Base-by-base conservation (phyloP, 1,284 basidiomycete species). In the Rhodotorula glutinis region DNA sequence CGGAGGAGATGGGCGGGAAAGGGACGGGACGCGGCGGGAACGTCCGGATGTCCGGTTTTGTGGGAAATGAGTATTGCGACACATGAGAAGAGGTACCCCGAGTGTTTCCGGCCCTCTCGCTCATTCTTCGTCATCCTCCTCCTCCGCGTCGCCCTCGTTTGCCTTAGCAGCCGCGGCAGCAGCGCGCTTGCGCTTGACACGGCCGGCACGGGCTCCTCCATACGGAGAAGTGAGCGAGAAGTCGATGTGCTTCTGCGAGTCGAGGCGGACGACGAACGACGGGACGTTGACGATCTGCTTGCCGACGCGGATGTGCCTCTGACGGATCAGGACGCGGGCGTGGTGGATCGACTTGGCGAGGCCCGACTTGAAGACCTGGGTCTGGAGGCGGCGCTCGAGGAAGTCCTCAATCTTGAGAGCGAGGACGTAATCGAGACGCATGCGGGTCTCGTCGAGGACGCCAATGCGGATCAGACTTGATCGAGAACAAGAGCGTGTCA, bases 251-350 rank as follows among this genome's bases (percentile, higher is more conserved):
- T 81, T 81, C 77, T 81, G 80, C 60, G 78, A 79, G 76, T 81
- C 80, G 59, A 82, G 78, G 71, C 81, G 92, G 77, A 99, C 96
- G 78, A 98, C 91, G 81, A 99, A 99, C 23, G 94, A 98, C 52
- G 96, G 96, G 63, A 98, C 91, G 83, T 98, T 95, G 84, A 99
- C 96, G 76, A 97, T 92, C 83, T 99, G 96, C 84, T 95, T 97
- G 82, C 95, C 96, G 80, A 98, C 96, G 75, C 91, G 91, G 78
- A 95, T 94, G 84, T 95, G 92, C 76, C 95, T 85, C 83, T 98
- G 96, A 79, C 90, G 86, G 83, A 99, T 98, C 78, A 99, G 85
- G 74, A 95, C 92, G 83, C 95, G 90, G 65, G 96, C 96, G 81
- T 98, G 96, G 82, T 99, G 96, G 77, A 98, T 97, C 76, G 87